Evolutionary conservation across 768 basidiomycete species (phyloP), one percentile per base, ranked within the genome.

Genomic region (Melanogaster broomeanus): DNA sequence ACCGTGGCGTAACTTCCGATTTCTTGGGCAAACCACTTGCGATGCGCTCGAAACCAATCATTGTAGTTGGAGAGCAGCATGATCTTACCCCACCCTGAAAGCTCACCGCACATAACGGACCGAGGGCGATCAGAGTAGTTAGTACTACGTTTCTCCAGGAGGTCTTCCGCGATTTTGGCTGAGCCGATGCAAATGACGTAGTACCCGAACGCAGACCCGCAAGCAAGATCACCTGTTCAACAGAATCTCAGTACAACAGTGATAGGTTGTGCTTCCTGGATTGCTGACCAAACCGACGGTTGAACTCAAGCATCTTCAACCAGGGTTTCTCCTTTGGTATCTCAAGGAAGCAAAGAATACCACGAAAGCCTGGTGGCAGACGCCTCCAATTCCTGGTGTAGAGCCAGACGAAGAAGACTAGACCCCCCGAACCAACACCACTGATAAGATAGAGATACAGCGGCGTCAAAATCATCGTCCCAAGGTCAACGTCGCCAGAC

Each of bases 131-230:
- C 61, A 8, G 78, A 74, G 53, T 76, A 82, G 13, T 72, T 75
- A 28, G 56, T 52, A 21, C 75, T 66, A 27, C 75, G 70, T 49
- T 73, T 80, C 54, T 81, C 77, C 4, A 81, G 69, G 4, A 80
- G 64, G 18, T 81, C 78, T 16, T 61, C 57, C 8, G 74, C 69
- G 5, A 71, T 72, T 34, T 67, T 59, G 5, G 72, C 69, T 15
- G 78, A 73, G 47, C 77, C 77, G 6, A 81, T 58, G 34, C 79
- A 49, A 18, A 79, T 63, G 35, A 79, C 63, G 6, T 74, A 72
- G 52, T 76, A 51, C 38, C 57, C 55, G 4, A 56, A 46, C 4
- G 59, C 3, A 18, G 49, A 53, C 10, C 28, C 27, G 28, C 54
- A 61, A 4, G 54, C 51, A 38, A 61, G 49, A 33, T 61, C 57